Conservation (phyloP, 495 filamentous ascomycete species). For the Pseudevernia furfuracea region DNA sequence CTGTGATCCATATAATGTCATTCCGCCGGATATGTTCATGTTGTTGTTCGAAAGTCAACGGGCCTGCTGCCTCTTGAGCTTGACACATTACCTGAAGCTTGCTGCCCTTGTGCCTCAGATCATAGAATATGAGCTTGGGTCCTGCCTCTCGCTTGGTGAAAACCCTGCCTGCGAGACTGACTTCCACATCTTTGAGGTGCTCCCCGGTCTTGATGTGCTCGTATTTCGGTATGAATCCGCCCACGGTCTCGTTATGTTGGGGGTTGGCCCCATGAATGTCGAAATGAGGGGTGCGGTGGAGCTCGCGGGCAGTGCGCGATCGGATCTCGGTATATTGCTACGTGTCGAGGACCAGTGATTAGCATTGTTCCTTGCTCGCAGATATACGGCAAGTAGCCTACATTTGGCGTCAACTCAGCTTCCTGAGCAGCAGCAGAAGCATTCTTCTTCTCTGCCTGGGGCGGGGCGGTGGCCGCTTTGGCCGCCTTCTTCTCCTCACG, state of each 20-base stretch:
- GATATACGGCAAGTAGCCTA: slow-evolving; percentile 27
- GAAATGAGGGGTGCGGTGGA: slow-evolving; percentile 73
- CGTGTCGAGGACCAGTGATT: background rate
- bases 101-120: slow-evolving; percentile 73
- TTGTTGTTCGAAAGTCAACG: slow-evolving; percentile 68
- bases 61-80: slow-evolving; percentile 57
- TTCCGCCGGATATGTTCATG: slow-evolving; percentile 85
- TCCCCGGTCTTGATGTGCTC: slow-evolving; percentile 78
- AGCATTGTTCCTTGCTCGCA: background rate
- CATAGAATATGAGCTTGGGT: slow-evolving; percentile 87
- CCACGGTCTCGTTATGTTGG: slow-evolving; percentile 69
- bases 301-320: slow-evolving; percentile 73
- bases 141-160: slow-evolving; percentile 80
- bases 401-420: slow-evolving; percentile 82
- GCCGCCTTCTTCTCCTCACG: slow-evolving; percentile 80
- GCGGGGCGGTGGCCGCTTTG: slow-evolving; percentile 68
- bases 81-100: slow-evolving; percentile 90
- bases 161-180: slow-evolving; percentile 76
- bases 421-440: slow-evolving; percentile 59
- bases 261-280: slow-evolving; percentile 87
- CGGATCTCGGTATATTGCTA: slow-evolving; percentile 99
- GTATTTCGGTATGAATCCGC: slow-evolving; percentile 68
- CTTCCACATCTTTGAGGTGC: slow-evolving; percentile 57
- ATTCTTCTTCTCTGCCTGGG: slow-evolving; percentile 59
- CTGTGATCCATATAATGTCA: slow-evolving; percentile 83